Conservation (phyloP, 495 filamentous ascomycete species). For the Neurospora sp. region DNA sequence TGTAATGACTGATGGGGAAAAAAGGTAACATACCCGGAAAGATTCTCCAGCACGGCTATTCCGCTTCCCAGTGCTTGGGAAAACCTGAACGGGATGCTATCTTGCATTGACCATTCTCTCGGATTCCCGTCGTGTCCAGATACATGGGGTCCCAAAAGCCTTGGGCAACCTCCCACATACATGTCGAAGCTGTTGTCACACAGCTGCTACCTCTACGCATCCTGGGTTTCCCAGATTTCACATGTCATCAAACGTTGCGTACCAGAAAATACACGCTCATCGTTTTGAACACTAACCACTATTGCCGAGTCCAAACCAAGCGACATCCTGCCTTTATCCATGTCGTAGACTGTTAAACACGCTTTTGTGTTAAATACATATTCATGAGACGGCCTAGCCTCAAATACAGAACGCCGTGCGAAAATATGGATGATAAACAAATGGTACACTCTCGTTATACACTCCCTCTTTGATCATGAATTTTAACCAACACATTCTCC, state of each 20-base stretch:
- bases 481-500: not conserved
- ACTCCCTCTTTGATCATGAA: not conserved
- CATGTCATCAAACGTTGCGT: not conserved
- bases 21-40: not conserved
- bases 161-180: not conserved
- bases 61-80: not conserved
- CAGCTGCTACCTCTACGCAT: not conserved
- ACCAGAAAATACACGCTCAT: not conserved
- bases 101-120: not conserved
- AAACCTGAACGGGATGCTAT: not conserved
- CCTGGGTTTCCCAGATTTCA: not conserved
- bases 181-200: not conserved
- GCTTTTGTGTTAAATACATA: slow-evolving; percentile 6
- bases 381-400: slow-evolving; percentile 7
- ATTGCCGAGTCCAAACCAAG: not conserved
- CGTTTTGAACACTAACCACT: not conserved
- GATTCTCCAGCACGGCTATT: not conserved
- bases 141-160: not conserved
- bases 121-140: not conserved
- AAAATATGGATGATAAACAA: not conserved
- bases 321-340: not conserved
- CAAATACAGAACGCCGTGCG: slow-evolving; percentile 7
- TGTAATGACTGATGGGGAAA: not conserved
- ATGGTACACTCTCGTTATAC: not conserved
- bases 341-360: not conserved